phyloP scores from a whole-genome alignment of 495 filamentous ascomycete genomes.

The Acidomyces sp. region DNA sequence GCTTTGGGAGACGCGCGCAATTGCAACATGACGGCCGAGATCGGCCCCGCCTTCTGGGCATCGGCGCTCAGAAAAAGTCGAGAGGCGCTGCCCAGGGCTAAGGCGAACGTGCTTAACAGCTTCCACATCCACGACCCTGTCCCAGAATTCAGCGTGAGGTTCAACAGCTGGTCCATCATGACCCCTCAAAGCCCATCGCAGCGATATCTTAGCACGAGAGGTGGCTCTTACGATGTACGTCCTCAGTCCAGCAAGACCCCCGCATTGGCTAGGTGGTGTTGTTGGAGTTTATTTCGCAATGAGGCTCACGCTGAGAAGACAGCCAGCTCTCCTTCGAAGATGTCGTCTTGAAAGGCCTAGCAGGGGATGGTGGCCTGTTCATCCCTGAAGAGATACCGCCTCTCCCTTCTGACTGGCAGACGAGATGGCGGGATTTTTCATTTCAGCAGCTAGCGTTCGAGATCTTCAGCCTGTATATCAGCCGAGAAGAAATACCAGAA shows the following conservation, averaged over 20 bases:
- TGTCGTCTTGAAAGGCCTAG: constrained; percentile 82
- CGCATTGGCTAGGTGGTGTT: not conserved
- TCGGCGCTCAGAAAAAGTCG: no score
- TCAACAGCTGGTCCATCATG: constrained; percentile 3
- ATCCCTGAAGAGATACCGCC: constrained; percentile 70
- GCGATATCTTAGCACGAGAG: constrained; percentile 67
- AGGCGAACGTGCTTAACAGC: no score
- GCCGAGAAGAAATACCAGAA: constrained; percentile 62
- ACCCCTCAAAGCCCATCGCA: constrained; percentile 45
- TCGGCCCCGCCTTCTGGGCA: no score
- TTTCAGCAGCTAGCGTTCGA: constrained; percentile 69
- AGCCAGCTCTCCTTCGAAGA: constrained; percentile 76
- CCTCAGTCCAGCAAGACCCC: not conserved
- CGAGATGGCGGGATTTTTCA: constrained; percentile 56
- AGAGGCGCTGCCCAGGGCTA: no score
- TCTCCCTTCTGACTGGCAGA: constrained; percentile 46
- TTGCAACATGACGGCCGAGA: no score
- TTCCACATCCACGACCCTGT: no score
- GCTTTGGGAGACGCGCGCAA: no score
- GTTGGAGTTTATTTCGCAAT: constrained; percentile 4
- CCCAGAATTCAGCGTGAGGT: no score
- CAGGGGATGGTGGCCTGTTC: constrained; percentile 78
- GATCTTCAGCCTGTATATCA: constrained; percentile 71
- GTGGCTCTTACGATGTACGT: constrained; percentile 63
- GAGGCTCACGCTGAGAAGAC: constrained; percentile 16